A percentile compares a stretch with the other conserved stretches of the same genome.
These are phyloP conservation scores for Yarrowia sp. DNA, from an alignment of 805 yeast genomes.

Conservation along the genomic window DNA sequence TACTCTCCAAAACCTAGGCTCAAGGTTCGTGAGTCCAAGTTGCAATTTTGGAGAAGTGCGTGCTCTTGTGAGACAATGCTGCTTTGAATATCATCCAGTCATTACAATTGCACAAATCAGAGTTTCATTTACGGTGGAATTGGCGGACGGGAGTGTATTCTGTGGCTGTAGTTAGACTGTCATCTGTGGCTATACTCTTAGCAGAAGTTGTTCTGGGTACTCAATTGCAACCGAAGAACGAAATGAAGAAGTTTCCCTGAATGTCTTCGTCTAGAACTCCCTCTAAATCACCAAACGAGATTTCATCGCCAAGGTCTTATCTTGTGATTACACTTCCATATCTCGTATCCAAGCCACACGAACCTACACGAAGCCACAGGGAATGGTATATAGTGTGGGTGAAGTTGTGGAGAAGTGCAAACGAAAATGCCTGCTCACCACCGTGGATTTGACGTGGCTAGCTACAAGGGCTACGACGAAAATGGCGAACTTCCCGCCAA, in stretches of 20 bases:
- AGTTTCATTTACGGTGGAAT: background rate
- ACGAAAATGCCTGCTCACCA: background rate
- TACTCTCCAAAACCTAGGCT: too few species aligned
- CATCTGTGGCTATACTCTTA: too few species aligned
- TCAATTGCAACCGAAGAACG: too few species aligned
- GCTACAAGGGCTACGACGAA: background rate
- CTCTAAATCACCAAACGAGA: too few species aligned
- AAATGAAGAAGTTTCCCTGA: too few species aligned
- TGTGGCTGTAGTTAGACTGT: too few species aligned
- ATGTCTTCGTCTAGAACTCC: too few species aligned
- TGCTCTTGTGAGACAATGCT: too few species aligned
- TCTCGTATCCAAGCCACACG: conserved; percentile 12
- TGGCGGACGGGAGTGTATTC: background rate
- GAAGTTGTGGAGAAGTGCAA: background rate
- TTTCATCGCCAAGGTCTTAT: too few species aligned
- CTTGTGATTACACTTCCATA: background rate
- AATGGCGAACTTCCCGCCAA: background rate
- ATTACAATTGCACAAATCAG: background rate
- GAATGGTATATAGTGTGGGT: background rate
- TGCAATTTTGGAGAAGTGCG: too few species aligned
- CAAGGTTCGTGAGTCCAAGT: too few species aligned
- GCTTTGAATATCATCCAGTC: background rate
- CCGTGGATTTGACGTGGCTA: background rate
- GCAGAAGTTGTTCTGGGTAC: too few species aligned
- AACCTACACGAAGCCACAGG: background rate